These are phyloP conservation scores for Sideroxylon spinosum DNA, from an alignment of 179 eudicot species.

Conservation along the genomic window DNA sequence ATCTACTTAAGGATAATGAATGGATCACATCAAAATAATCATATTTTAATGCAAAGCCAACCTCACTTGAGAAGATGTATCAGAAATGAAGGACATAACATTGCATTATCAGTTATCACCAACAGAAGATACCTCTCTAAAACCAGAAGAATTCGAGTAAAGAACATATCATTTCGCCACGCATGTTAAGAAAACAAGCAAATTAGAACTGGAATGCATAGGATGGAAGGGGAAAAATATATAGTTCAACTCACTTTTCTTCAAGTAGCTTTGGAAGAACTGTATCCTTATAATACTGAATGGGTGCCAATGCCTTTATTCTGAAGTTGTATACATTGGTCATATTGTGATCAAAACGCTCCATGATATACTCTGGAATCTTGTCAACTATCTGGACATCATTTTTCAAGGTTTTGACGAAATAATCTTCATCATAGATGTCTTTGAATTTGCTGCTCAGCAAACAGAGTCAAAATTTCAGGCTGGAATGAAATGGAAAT, in stretches of 20 bases:
- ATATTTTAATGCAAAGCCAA: too few species aligned
- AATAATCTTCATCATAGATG: slow-evolving; percentile 81
- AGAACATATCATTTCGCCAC: background rate
- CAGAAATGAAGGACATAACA: background rate
- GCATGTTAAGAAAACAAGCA: background rate
- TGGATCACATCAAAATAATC: too few species aligned
- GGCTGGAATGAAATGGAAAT: slow-evolving; percentile 8
- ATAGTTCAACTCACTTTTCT: slow-evolving; percentile 64
- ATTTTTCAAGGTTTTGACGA: slow-evolving; percentile 57
- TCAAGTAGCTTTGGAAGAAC: slow-evolving; percentile 90
- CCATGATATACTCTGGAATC: slow-evolving; percentile 83
- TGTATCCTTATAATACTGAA: slow-evolving; percentile 67
- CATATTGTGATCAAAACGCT: slow-evolving; percentile 77
- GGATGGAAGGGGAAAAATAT: background rate
- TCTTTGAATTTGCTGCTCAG: slow-evolving; percentile 84
- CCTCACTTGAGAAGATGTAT: background rate
- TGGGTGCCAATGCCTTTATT: slow-evolving; percentile 86
- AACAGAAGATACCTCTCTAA: background rate
- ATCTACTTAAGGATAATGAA: too few species aligned
- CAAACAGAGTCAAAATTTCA: slow-evolving; percentile 7
- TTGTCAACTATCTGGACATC: slow-evolving; percentile 72
- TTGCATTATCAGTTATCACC: background rate
- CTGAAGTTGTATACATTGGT: slow-evolving; percentile 87
- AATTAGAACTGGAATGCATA: background rate
- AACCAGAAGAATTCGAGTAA: background rate